Base-by-base conservation (phyloP, 257 asterid genomes). In the Ilex asprella region DNA sequence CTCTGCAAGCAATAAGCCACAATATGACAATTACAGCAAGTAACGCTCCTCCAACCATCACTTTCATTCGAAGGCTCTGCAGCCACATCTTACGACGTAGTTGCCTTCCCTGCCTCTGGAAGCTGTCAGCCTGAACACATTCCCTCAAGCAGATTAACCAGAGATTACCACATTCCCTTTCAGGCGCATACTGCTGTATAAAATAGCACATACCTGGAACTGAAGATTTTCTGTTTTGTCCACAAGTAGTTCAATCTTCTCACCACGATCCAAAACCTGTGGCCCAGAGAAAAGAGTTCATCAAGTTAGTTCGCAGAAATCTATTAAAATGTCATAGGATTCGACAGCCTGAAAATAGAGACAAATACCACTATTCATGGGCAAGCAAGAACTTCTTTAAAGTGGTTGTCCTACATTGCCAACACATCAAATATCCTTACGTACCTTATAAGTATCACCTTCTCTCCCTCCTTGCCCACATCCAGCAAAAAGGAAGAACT, bases 241-340 rank as follows among this genome's bases (percentile, higher is more conserved):
- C 16, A 91, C 96, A 69, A 91, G 84, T 79, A 91, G 68, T 67
- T 91, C 98, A 47, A 91, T 91, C 80, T 84, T 91, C 82, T 91
- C 96, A 51, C 98, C 98, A 16, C 98, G 91, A 69, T 91, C 98
- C 94, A 91, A 70, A 63, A 91, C 96, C 98, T 91, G 79, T 66
- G 69, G 16, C n/a, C 16, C n/a, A 4, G 54, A 49, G 10, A 49
- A 49, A 35, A 35, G 41, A 35, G 41, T 35, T 35, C 41, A 35
- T 4, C 41, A 3, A 35, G 7, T 35, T 3, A 35, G 41, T 35
- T 35, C 41, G 2, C 41, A 3, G 8, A 35, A 35, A 35, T 3
- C 41, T 35, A 8, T 35, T 3, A 35, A 35, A 35, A 35, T 8
- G 7, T 35, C 2, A 35, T 35, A 35, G 41, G 41, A 8, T 35